Percentiles rank a stretch among this genome's conserved stretches.
These are phyloP conservation scores for Geotrichum fermentans DNA, from an alignment of 1,139 yeast species.

Conservation along the genomic window DNA sequence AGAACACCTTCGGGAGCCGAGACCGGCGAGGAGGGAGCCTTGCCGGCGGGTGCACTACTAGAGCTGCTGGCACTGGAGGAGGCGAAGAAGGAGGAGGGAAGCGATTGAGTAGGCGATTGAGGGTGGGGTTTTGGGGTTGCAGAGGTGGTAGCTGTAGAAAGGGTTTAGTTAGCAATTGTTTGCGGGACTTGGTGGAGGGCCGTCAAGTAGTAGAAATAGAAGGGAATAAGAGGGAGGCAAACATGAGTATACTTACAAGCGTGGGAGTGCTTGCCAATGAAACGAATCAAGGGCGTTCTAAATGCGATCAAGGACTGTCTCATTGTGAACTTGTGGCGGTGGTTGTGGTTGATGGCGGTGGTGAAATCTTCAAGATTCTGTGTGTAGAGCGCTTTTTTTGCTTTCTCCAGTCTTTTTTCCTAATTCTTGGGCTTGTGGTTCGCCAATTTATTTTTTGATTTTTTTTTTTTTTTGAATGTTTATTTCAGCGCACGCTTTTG, in stretches of 20 bases:
- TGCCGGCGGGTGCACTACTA: constrained; percentile 43
- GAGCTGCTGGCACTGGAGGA: constrained; percentile 39
- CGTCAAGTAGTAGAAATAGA: too few species aligned
- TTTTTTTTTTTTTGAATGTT: too few species aligned
- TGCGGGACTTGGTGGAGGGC: neutral
- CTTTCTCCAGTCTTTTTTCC: too few species aligned
- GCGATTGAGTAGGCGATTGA: constrained; percentile 44
- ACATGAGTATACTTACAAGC: too few species aligned
- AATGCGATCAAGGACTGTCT: constrained; percentile 30
- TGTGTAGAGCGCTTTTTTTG: too few species aligned
- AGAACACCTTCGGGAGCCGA: constrained; percentile 48
- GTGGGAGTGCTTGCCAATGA: constrained; percentile 38
- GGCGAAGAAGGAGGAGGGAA: constrained; percentile 44
- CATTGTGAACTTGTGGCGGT: constrained; percentile 26
- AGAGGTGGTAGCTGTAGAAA: constrained; percentile 30
- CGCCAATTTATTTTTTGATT: too few species aligned
- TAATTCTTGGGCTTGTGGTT: neutral
- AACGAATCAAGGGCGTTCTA: constrained; percentile 40
- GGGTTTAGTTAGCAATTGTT: neutral
- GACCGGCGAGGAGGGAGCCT: constrained; percentile 34
- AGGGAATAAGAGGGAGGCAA: too few species aligned
- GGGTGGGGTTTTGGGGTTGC: constrained; percentile 44
- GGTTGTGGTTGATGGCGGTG: neutral
- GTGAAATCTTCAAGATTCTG: too few species aligned
- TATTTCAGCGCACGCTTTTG: too few species aligned